Conservation (phyloP, 2,329 filamentous ascomycete species). For the Uncinocarpus reesii region DNA sequence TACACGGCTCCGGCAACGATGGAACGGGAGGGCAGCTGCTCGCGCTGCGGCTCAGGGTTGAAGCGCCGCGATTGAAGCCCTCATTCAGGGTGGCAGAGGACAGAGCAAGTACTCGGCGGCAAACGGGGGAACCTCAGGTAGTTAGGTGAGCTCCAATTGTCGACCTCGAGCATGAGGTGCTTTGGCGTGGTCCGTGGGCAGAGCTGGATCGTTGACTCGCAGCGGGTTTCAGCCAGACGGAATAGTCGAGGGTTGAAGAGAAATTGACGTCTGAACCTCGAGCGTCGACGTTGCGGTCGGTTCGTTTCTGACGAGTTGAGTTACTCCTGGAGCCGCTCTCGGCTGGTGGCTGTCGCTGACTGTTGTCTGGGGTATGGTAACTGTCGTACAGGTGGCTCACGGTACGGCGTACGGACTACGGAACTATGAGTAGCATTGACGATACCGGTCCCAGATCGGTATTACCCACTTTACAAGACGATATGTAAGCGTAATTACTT, state of each 20-base stretch:
- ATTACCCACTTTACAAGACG: too few relatives aligned
- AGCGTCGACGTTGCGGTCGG: neutral
- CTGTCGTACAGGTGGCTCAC: neutral
- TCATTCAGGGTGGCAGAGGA: constrained; percentile 4
- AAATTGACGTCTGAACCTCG: constrained; percentile 5
- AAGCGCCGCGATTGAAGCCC: constrained; percentile 1
- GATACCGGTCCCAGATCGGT: too few relatives aligned
- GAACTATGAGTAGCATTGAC: neutral
- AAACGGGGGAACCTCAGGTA: constrained; percentile 7
- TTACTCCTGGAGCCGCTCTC: constrained; percentile 3
- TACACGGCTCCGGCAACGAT: neutral
- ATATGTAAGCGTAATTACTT: too few relatives aligned
- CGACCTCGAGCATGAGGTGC: neutral
- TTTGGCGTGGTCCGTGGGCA: neutral
- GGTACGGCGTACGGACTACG: neutral
- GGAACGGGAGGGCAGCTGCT: neutral
- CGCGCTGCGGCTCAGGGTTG: constrained; percentile 3
- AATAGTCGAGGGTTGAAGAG: neutral
- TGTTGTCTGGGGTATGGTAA: too few relatives aligned
- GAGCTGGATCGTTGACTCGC: neutral
- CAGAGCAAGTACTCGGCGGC: constrained; percentile 1
- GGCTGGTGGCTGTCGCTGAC: constrained; percentile 5
- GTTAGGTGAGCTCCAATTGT: constrained; percentile 6
- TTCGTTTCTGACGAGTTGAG: constrained; percentile 6
- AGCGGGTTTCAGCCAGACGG: neutral